Conservation (phyloP, 2,329 filamentous ascomycete genomes). For the Alternaria conjuncta region DNA sequence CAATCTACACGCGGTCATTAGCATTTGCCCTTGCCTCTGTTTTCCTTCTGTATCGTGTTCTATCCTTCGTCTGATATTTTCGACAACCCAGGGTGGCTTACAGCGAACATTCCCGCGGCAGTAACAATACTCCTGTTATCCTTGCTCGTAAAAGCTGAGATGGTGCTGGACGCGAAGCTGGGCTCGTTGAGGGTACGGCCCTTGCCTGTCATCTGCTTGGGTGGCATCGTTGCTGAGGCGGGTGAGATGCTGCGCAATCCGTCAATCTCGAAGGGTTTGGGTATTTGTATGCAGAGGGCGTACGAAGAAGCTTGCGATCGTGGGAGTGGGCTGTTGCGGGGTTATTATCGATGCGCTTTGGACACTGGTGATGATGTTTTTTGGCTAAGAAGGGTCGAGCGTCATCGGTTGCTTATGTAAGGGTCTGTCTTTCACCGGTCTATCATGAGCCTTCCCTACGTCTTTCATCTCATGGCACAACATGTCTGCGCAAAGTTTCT, state of each 20-base stretch:
- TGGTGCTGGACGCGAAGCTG: slow-evolving; percentile 50
- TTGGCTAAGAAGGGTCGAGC: slow-evolving; percentile 14
- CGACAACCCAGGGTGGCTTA: slow-evolving; percentile 42
- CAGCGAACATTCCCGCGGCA: slow-evolving; percentile 58
- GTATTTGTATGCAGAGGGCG: not conserved
- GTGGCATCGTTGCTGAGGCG: slow-evolving; percentile 32
- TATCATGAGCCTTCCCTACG: not conserved
- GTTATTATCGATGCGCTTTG: slow-evolving; percentile 15
- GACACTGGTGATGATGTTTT: slow-evolving; percentile 37
- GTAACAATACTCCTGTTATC: slow-evolving; percentile 60
- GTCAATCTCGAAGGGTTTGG: not conserved
- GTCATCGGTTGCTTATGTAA: slow-evolving; percentile 14
- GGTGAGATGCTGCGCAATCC: not conserved
- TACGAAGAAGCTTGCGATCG: slow-evolving; percentile 7
- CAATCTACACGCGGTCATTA: slow-evolving; percentile 48
- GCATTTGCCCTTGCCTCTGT: slow-evolving; percentile 9
- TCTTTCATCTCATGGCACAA: not conserved
- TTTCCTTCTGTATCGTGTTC: not conserved
- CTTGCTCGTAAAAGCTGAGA: slow-evolving; percentile 52
- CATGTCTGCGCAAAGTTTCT: not conserved
- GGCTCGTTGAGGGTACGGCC: slow-evolving; percentile 40
- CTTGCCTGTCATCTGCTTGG: slow-evolving; percentile 36
- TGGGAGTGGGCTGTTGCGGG: slow-evolving; percentile 6
- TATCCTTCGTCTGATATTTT: not conserved
- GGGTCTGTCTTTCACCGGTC: not conserved